Percentiles rank a stretch among this genome's conserved stretches.
phyloP scores from a whole-genome alignment of 495 filamentous ascomycete species.

The Penicillium pulvis region DNA sequence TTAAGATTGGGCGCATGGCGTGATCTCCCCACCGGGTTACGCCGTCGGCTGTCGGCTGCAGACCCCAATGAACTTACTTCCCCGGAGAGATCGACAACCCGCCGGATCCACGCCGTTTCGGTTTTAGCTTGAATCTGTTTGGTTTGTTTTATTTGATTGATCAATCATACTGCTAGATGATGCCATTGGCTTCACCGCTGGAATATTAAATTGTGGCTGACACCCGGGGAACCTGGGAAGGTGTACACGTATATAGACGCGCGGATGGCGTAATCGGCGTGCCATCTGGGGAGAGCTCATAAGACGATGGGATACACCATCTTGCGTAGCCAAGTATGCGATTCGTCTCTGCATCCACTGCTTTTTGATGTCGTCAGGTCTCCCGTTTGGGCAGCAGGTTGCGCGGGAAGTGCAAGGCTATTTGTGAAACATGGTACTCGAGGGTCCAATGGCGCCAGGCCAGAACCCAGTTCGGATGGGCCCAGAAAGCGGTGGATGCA shows the following conservation, averaged over 20 bases:
- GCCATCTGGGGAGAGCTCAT: not conserved
- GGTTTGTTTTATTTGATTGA: not conserved
- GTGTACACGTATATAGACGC: too few relatives aligned
- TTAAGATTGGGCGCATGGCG: conserved; percentile 3
- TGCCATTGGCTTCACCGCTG: not conserved
- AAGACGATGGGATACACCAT: not conserved
- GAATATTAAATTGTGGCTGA: not conserved
- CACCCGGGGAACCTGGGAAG: too few relatives aligned
- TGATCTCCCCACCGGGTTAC: conserved; percentile 3
- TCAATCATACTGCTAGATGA: not conserved
- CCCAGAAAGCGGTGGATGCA: conserved; percentile 5
- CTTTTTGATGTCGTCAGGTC: not conserved
- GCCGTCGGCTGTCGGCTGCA: conserved; percentile 5
- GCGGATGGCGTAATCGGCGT: not conserved
- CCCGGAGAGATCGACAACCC: not conserved
- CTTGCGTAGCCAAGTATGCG: not conserved
- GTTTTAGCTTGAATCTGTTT: not conserved
- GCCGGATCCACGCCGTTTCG: not conserved
- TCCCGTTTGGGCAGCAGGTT: not conserved
- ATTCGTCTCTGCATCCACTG: not conserved
- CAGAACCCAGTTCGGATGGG: not conserved
- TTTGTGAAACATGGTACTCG: not conserved
- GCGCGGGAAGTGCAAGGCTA: not conserved
- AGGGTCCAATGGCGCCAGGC: not conserved
- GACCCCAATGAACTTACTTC: not conserved